Evolutionary conservation across 2,329 filamentous ascomycete genomes (phyloP).

Genomic region (Colletotrichum agaves): DNA sequence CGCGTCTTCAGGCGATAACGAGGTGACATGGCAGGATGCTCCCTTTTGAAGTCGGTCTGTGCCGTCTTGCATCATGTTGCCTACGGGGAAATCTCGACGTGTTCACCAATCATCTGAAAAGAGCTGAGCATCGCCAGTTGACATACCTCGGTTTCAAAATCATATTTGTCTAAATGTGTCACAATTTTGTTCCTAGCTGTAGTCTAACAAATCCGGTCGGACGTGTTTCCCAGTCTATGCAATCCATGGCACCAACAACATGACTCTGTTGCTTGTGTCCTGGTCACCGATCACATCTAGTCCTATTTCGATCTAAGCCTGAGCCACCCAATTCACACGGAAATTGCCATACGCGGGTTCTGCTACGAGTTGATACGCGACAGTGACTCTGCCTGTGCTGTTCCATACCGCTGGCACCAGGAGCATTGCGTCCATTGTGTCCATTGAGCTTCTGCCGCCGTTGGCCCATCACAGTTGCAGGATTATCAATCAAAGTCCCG

Average conservation of each 20-base stretch:
- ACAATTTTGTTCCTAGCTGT: neutral
- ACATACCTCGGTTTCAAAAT: no score
- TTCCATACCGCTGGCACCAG: neutral
- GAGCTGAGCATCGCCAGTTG: no score
- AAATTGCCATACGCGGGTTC: neutral
- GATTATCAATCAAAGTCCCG: conserved; percentile 5
- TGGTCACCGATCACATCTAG: neutral
- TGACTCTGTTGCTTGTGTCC: neutral
- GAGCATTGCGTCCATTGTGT: neutral
- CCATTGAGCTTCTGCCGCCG: neutral
- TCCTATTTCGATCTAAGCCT: neutral
- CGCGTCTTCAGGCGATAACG: neutral
- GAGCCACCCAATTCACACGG: neutral
- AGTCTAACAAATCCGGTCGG: neutral
- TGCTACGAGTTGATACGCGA: neutral
- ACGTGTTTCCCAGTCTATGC: neutral
- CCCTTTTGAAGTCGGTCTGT: neutral
- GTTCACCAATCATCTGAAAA: no score
- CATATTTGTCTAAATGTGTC: no score
- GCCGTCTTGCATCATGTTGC: neutral
- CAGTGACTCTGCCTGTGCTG: neutral
- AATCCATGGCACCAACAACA: neutral
- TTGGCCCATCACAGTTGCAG: neutral
- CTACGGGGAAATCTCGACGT: neutral
- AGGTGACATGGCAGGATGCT: neutral